phyloP scores from a whole-genome alignment of 148 eudicot genomes.

The Amaranthus cruentus region DNA sequence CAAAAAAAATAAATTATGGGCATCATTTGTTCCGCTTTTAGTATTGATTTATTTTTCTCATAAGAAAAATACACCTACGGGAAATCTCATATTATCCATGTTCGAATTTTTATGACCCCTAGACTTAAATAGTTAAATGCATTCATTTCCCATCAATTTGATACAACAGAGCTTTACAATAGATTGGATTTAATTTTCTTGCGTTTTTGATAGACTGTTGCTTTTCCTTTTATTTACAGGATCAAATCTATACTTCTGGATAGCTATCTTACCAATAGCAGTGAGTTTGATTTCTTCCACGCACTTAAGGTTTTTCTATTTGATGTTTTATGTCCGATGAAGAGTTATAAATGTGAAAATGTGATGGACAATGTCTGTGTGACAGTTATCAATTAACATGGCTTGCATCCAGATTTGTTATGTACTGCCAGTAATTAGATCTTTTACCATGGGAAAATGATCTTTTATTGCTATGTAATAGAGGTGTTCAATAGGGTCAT shows the following conservation, averaged over 20 bases:
- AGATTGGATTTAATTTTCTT: not conserved
- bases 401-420: not conserved
- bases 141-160: too few species aligned
- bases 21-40: not conserved
- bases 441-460: not conserved
- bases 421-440: not conserved
- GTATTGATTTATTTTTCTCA: not conserved
- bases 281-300: slow-evolving; percentile 47
- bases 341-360: slow-evolving; percentile 12
- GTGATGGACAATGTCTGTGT: not conserved
- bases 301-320: not conserved
- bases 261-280: slow-evolving; percentile 80
- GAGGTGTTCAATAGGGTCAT: too few species aligned
- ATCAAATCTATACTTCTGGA: slow-evolving; percentile 96
- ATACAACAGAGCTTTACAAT: not conserved
- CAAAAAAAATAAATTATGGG: too few species aligned
- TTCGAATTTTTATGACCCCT: not conserved
- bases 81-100: not conserved
- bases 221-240: slow-evolving; percentile 45
- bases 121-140: not conserved
- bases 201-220: not conserved
- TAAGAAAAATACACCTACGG: not conserved
- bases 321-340: not conserved
- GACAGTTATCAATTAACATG: too few species aligned
- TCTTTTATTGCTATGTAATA: too few species aligned